Conservation (phyloP, 805 yeast species). For the Komagataella kurtzmanii region DNA sequence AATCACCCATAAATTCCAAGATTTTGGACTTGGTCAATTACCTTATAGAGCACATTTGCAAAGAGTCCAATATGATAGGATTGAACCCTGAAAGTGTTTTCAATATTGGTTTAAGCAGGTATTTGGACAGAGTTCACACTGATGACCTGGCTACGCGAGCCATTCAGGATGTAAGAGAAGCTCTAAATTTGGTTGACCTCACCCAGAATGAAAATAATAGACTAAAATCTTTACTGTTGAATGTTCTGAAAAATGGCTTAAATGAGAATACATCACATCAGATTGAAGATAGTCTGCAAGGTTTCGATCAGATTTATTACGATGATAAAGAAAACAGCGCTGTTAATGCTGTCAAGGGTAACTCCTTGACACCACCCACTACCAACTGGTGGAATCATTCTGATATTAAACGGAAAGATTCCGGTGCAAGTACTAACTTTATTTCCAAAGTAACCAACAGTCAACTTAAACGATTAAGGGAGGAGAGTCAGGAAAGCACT, state of each 20-base stretch:
- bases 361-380: background rate
- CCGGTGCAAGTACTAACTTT: background rate
- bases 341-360: background rate
- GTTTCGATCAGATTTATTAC: background rate
- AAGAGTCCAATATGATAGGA: background rate
- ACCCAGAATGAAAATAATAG: conserved; percentile 6
- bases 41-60: background rate
- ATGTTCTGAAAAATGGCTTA: background rate
- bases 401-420: background rate
- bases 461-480: background rate
- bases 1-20: background rate
- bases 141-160: conserved; percentile 71
- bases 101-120: conserved; percentile 49
- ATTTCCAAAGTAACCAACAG: background rate
- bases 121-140: conserved; percentile 52
- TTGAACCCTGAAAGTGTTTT: conserved; percentile 16
- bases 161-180: conserved; percentile 36
- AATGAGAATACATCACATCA: background rate
- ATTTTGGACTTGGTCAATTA: conserved; percentile 13
- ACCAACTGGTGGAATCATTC: background rate
- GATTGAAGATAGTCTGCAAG: background rate
- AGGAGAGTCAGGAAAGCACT: background rate
- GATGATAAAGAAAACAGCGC: background rate
- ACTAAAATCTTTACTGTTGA: conserved; percentile 10
- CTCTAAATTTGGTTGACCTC: conserved; percentile 19